Evolutionary conservation across 768 basidiomycete genomes (phyloP).

Genomic region (Russula foetens): DNA sequence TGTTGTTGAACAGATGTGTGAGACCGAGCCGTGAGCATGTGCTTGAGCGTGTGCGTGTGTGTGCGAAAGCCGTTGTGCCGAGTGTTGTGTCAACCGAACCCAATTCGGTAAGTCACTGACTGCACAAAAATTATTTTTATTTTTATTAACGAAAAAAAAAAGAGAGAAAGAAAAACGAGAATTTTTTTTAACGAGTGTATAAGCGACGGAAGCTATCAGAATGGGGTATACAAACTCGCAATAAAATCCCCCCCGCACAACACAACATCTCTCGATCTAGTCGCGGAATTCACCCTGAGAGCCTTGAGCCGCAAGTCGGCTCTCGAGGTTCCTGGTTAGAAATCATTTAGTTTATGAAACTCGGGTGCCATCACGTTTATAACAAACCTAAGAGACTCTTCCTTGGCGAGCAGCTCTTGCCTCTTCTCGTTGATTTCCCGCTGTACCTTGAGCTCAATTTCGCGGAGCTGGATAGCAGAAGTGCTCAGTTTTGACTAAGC

Average conservation of each 20-base stretch:
- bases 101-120: no score
- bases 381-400: slow-evolving; percentile 81
- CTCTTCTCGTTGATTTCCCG: slow-evolving; percentile 97
- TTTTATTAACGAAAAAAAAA: background rate
- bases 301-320: slow-evolving; percentile 83
- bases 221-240: slow-evolving; percentile 25
- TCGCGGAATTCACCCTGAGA: slow-evolving; percentile 74
- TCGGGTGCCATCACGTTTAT: background rate
- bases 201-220: background rate
- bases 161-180: no score
- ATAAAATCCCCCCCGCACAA: slow-evolving; percentile 14
- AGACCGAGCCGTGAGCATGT: no score
- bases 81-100: no score
- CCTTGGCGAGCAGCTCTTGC: slow-evolving; percentile 93
- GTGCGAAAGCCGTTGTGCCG: no score
- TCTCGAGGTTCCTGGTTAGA: slow-evolving; percentile 71
- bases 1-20: no score
- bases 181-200: background rate
- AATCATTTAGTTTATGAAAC: background rate
- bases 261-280: slow-evolving; percentile 27
- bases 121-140: background rate
- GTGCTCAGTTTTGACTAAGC: background rate
- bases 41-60: no score
- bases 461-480: slow-evolving; percentile 58
- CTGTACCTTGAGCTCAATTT: slow-evolving; percentile 97